Percentiles rank a stretch among this genome's conserved stretches.
phyloP scores from a whole-genome alignment of 768 basidiomycete species.

The Tubosaeta sp. region DNA sequence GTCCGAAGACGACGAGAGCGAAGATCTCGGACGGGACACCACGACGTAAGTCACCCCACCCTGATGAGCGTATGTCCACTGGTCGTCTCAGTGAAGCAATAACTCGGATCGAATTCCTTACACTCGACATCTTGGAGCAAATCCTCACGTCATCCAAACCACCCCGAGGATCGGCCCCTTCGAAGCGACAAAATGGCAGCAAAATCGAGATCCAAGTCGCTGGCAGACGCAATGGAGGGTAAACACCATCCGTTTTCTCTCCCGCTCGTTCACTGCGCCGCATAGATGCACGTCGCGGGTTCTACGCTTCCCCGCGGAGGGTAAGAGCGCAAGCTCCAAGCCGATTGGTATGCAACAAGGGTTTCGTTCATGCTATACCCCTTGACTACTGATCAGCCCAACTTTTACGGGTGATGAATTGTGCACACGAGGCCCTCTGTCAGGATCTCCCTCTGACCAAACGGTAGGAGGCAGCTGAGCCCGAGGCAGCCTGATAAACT shows the following conservation, averaged over 20 bases:
- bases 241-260: background rate
- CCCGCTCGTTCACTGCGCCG: background rate
- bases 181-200: constrained; percentile 4
- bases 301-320: constrained; percentile 36
- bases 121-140: constrained; percentile 31
- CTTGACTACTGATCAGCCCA: constrained; percentile 46
- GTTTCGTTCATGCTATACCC: background rate
- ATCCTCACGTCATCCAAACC: constrained; percentile 16
- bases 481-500: constrained; percentile 8
- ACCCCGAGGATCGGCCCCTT: background rate
- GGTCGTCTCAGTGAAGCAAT: constrained; percentile 20
- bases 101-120: constrained; percentile 27
- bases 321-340: constrained; percentile 33
- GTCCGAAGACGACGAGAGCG: constrained; percentile 9
- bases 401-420: constrained; percentile 59
- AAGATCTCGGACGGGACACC: constrained; percentile 7
- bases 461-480: constrained; percentile 37
- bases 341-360: constrained; percentile 36
- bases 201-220: constrained; percentile 34
- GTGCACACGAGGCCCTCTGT: constrained; percentile 64
- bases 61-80: constrained; percentile 1
- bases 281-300: constrained; percentile 18
- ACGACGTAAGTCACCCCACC: constrained; percentile 3
- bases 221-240: constrained; percentile 38
- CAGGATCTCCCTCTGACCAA: constrained; percentile 58